Percentiles rank a stretch among this genome's conserved stretches.
phyloP scores from a whole-genome alignment of 2,329 filamentous ascomycete genomes.

The Monosporascus sp. region DNA sequence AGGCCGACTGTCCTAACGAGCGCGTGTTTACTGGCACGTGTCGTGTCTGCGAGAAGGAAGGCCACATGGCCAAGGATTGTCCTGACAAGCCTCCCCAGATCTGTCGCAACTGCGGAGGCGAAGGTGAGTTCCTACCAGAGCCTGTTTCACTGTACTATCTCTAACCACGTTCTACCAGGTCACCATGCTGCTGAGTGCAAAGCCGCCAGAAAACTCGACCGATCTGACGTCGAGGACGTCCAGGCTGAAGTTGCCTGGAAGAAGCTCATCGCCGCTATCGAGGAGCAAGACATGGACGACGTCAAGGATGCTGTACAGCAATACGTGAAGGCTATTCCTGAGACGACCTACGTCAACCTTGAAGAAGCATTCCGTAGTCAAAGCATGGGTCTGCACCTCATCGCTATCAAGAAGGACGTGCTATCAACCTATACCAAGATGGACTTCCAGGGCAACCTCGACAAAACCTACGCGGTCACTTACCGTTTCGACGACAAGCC shows the following conservation, averaged over 20 bases:
- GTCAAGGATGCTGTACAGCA: constrained; percentile 53
- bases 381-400: constrained; percentile 52
- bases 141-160: background rate
- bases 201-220: constrained; percentile 53
- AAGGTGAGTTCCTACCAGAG: constrained; percentile 38
- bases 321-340: constrained; percentile 57
- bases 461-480: constrained; percentile 58
- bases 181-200: constrained; percentile 53
- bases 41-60: constrained; percentile 41
- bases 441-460: constrained; percentile 64
- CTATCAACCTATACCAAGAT: constrained; percentile 59
- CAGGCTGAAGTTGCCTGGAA: constrained; percentile 53
- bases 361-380: constrained; percentile 54
- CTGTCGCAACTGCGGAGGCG: constrained; percentile 58
- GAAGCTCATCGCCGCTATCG: constrained; percentile 45
- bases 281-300: constrained; percentile 54
- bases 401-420: constrained; percentile 54
- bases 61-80: constrained; percentile 57
- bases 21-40: constrained; percentile 45
- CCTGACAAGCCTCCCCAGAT: constrained; percentile 49
- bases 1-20: constrained; percentile 55
- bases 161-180: constrained; percentile 31
- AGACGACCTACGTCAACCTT: constrained; percentile 53
- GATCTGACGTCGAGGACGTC: constrained; percentile 42
- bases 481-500: constrained; percentile 57